Conservation (phyloP, 495 filamentous ascomycete species). For the Geoglossum glabrum region DNA sequence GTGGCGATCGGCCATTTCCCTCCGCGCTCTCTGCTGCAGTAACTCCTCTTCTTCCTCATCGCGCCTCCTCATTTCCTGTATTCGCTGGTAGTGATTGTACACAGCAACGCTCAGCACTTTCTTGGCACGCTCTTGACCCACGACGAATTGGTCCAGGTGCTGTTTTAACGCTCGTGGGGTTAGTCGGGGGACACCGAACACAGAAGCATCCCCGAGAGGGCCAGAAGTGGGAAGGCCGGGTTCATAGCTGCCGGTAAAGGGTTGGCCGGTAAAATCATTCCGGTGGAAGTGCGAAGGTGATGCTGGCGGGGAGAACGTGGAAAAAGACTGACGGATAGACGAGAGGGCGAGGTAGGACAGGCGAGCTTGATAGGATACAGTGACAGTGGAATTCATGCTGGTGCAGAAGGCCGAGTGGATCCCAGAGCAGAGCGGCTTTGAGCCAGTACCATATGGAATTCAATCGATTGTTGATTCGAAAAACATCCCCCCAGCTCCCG, state of each 20-base stretch:
- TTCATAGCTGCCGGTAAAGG: conserved; percentile 62
- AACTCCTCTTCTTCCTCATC: conserved; percentile 61
- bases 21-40: conserved; percentile 26
- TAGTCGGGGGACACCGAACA: conserved; percentile 47
- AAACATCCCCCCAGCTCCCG: too few relatives aligned
- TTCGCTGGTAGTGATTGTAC: conserved; percentile 90
- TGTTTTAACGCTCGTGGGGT: conserved; percentile 73
- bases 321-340: conserved; percentile 5
- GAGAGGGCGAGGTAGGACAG: conserved; percentile 5
- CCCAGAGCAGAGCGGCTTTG: background rate
- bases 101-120: conserved; percentile 81
- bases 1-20: conserved; percentile 24
- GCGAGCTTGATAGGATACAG: background rate
- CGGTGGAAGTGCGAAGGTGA: conserved; percentile 34
- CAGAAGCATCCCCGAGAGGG: conserved; percentile 33
- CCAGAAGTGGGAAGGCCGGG: conserved; percentile 39
- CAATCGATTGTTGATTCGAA: too few relatives aligned
- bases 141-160: conserved; percentile 86
- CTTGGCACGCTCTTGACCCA: conserved; percentile 92
- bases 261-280: conserved; percentile 42
- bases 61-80: conserved; percentile 53
- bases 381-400: background rate
- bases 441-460: too few relatives aligned
- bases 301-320: conserved; percentile 9
- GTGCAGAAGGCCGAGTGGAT: background rate